Percentiles rank a stretch among this genome's conserved stretches.
Evolutionary conservation across 179 eudicot species (phyloP).

Genomic region (Amaranthus tricolor): DNA sequence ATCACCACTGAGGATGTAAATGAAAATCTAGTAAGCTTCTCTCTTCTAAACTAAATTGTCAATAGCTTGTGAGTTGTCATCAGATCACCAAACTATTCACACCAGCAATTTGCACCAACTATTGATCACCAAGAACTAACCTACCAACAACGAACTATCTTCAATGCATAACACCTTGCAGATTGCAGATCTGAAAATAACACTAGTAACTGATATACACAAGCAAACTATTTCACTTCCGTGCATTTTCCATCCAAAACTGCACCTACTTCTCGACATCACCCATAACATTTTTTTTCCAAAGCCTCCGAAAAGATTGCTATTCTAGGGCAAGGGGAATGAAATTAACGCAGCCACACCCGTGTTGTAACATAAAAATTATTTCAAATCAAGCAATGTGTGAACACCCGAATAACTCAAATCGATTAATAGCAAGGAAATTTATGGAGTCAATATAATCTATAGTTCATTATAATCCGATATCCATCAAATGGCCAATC

Average conservation of each 20-base stretch:
- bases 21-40: neutral
- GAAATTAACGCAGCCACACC: neutral
- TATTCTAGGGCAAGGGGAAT: too few species aligned
- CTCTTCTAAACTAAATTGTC: constrained; percentile 8
- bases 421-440: neutral
- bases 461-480: neutral
- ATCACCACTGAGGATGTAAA: neutral
- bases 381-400: neutral
- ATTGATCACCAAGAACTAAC: neutral
- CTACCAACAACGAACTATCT: neutral
- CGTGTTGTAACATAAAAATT: neutral
- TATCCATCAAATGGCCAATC: neutral
- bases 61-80: too few species aligned
- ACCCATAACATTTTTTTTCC: neutral
- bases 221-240: neutral
- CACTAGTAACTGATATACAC: neutral
- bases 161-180: constrained; percentile 5
- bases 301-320: neutral
- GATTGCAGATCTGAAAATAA: constrained; percentile 22
- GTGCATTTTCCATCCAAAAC: neutral
- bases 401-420: neutral
- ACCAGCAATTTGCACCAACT: constrained; percentile 5
- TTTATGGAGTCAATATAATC: neutral
- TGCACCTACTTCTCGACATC: constrained; percentile 4
- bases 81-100: neutral